Percentiles rank a stretch among this genome's conserved stretches.
Evolutionary conservation across 106 monocot species (phyloP).

Genomic region (Dioscorea zingiberensis): DNA sequence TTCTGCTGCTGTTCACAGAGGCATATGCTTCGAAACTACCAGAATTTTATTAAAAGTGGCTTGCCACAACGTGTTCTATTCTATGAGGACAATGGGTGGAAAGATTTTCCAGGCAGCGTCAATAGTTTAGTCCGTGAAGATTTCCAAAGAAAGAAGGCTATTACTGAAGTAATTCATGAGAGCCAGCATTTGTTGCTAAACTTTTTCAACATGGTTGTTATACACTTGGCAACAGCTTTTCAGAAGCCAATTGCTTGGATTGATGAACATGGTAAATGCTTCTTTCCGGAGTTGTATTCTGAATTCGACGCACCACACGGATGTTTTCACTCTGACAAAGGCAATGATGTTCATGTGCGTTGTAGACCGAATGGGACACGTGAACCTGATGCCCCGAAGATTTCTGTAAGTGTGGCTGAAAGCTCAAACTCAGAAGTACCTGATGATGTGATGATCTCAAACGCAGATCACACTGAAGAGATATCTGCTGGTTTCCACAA

Average conservation of each 20-base stretch:
- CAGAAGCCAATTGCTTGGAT: constrained; percentile 53
- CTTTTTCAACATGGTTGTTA: constrained; percentile 66
- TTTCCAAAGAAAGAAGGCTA: constrained; percentile 50
- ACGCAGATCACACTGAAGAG: constrained; percentile 17
- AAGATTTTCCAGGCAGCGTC: constrained; percentile 42
- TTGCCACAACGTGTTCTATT: constrained; percentile 53
- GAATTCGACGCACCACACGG: constrained; percentile 18
- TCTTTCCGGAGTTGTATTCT: constrained; percentile 30
- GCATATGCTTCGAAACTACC: constrained; percentile 38
- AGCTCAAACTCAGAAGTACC: constrained; percentile 59
- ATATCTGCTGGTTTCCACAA: background rate
- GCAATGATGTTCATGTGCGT: constrained; percentile 13
- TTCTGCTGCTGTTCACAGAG: constrained; percentile 3
- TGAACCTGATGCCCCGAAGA: constrained; percentile 16
- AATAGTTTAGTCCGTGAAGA: constrained; percentile 24
- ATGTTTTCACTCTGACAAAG: constrained; percentile 1
- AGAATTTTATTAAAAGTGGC: constrained; percentile 56
- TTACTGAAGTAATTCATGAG: constrained; percentile 37
- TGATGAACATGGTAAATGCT: constrained; percentile 33
- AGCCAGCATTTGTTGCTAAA: constrained; percentile 52
- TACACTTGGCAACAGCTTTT: constrained; percentile 40
- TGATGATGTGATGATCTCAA: constrained; percentile 13
- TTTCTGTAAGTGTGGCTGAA: constrained; percentile 36
- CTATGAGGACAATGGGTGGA: constrained; percentile 57
- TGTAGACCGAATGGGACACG: constrained; percentile 24